A percentile compares a stretch with the other conserved stretches of the same genome.
phyloP scores from a whole-genome alignment of 441 rosid species.

The Capsella rubella region DNA sequence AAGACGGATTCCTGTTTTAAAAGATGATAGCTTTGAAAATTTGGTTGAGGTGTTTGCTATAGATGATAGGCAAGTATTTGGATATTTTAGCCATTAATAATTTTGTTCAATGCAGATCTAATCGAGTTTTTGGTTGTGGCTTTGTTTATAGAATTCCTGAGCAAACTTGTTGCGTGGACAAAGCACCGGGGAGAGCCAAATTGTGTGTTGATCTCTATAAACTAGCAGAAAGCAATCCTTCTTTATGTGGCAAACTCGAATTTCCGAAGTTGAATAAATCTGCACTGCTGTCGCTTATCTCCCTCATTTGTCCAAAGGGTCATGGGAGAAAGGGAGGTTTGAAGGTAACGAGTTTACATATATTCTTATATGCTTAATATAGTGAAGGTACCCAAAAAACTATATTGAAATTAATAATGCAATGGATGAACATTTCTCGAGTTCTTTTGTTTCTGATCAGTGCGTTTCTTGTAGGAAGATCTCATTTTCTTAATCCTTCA shows the following conservation, averaged over 20 bases:
- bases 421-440: background rate
- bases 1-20: constrained; percentile 34
- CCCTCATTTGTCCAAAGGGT: constrained; percentile 41
- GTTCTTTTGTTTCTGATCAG: constrained; percentile 31
- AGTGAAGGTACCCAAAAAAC: constrained; percentile 2
- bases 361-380: constrained; percentile 15
- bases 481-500: constrained; percentile 50
- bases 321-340: constrained; percentile 19
- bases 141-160: constrained; percentile 29
- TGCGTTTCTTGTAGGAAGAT: constrained; percentile 48
- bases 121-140: constrained; percentile 10
- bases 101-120: constrained; percentile 2
- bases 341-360: constrained; percentile 36
- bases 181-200: constrained; percentile 38
- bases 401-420: background rate
- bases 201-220: constrained; percentile 36
- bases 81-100: constrained; percentile 13
- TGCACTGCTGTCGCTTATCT: constrained; percentile 44
- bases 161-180: constrained; percentile 26
- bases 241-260: constrained; percentile 36
- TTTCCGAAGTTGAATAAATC: constrained; percentile 36
- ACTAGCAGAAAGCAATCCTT: constrained; percentile 41
- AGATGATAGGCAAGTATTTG: constrained; percentile 40
- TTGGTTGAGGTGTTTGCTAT: constrained; percentile 41
- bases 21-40: constrained; percentile 41